phyloP scores from a whole-genome alignment of 441 rosid genomes.

The Hura crepitans region DNA sequence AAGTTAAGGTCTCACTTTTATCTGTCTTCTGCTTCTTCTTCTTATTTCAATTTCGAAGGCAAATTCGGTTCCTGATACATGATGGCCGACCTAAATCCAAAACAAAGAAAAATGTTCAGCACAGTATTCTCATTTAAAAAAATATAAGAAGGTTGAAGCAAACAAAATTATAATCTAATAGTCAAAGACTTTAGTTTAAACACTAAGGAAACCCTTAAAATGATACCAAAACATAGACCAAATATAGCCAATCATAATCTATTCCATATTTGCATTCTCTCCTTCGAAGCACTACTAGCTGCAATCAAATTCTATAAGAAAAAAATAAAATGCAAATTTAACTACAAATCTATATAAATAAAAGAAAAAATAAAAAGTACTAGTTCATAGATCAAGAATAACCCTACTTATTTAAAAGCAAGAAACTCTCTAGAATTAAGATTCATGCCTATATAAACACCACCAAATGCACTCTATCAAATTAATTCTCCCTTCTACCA shows the following conservation, averaged over 20 bases:
- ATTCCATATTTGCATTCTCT: conserved; percentile 71
- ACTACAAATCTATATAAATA: neutral
- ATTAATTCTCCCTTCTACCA: conserved; percentile 97
- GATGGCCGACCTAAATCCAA: conserved; percentile 37
- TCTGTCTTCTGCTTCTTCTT: too few species aligned
- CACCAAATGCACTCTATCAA: conserved; percentile 91
- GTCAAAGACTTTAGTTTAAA: too few species aligned
- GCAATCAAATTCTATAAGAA: conserved; percentile 71
- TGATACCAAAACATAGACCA: neutral
- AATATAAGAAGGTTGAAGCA: neutral
- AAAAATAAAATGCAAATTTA: neutral
- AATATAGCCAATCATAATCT: neutral
- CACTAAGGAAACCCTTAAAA: neutral
- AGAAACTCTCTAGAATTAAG: conserved; percentile 99
- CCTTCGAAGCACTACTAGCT: conserved; percentile 74
- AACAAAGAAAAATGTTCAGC: conserved; percentile 1
- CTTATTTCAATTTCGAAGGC: too few species aligned
- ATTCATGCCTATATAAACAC: conserved; percentile 99
- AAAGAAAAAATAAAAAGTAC: neutral
- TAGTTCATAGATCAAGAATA: neutral
- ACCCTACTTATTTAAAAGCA: conserved; percentile 80
- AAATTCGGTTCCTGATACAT: too few species aligned
- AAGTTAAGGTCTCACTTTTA: too few species aligned
- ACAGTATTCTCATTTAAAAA: neutral
- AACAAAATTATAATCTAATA: neutral